Percentiles rank a stretch among this genome's conserved stretches.
These are phyloP conservation scores for Dothiorella sarmentorum DNA, from an alignment of 2,329 filamentous ascomycete genomes.

Conservation along the genomic window DNA sequence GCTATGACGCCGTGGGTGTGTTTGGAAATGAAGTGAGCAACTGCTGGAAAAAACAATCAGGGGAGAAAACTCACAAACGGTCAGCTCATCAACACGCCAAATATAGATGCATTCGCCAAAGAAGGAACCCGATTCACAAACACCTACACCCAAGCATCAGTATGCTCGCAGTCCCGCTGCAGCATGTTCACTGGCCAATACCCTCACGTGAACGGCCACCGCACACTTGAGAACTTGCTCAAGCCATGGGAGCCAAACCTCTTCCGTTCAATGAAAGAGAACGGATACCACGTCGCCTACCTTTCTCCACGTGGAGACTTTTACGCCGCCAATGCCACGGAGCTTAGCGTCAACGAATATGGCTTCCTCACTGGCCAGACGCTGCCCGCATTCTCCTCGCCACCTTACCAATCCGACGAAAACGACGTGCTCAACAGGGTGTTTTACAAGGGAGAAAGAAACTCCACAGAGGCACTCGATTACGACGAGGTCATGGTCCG, in stretches of 20 bases:
- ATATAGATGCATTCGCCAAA: conserved; percentile 40
- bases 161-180: conserved; percentile 48
- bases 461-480: conserved; percentile 38
- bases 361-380: conserved; percentile 43
- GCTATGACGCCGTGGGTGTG: conserved; percentile 44
- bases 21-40: conserved; percentile 39
- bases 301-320: conserved; percentile 43
- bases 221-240: conserved; percentile 46
- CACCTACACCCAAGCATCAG: conserved; percentile 46
- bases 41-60: too few relatives aligned
- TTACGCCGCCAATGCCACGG: conserved; percentile 44
- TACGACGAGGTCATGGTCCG: conserved; percentile 46
- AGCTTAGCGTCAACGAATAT: conserved; percentile 46
- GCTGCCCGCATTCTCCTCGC: conserved; percentile 21
- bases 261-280: conserved; percentile 44
- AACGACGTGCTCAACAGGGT: conserved; percentile 39
- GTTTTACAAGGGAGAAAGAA: conserved; percentile 43
- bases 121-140: conserved; percentile 44
- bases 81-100: conserved; percentile 25
- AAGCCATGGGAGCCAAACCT: conserved; percentile 51
- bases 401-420: conserved; percentile 21
- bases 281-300: conserved; percentile 48
- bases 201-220: conserved; percentile 46
- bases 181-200: conserved; percentile 49
- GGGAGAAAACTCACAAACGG: background rate